These are phyloP conservation scores for Gossypium bickii DNA, from an alignment of 345 rosid species.

Conservation along the genomic window DNA sequence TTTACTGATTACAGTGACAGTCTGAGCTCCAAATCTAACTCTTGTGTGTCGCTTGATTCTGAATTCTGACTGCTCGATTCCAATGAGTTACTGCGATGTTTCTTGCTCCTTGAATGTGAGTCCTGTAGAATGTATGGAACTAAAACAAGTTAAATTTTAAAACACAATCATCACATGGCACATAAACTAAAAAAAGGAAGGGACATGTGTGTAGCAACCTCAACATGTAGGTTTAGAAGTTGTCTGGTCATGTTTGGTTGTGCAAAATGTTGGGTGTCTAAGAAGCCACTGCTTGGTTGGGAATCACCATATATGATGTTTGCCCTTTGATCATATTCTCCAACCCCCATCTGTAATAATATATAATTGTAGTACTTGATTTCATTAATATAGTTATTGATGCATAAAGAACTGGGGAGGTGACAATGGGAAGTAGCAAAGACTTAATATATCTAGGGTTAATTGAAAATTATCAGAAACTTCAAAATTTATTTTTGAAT, in stretches of 20 bases:
- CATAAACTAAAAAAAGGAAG: neutral
- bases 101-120: constrained; percentile 31
- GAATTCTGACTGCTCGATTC: constrained; percentile 68
- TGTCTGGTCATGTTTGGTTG: constrained; percentile 64
- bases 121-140: constrained; percentile 24
- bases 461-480: too few relatives aligned
- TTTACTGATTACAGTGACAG: constrained; percentile 42
- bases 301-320: constrained; percentile 57
- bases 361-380: too few relatives aligned
- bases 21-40: constrained; percentile 86
- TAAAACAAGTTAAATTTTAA: neutral
- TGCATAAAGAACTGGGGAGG: too few relatives aligned
- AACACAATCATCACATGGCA: neutral
- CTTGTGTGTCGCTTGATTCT: constrained; percentile 65
- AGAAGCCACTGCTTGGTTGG: constrained; percentile 41
- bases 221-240: constrained; percentile 44
- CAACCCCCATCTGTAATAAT: constrained; percentile 53
- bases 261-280: constrained; percentile 51
- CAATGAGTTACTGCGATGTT: constrained; percentile 40
- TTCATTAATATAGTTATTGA: too few relatives aligned
- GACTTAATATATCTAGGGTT: too few relatives aligned
- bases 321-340: constrained; percentile 56
- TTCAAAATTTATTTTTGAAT: too few relatives aligned
- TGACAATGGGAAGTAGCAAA: too few relatives aligned
- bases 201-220: constrained; percentile 32